A percentile compares a stretch with the other conserved stretches of the same genome.
These are phyloP conservation scores for Chiua virens DNA, from an alignment of 768 basidiomycete genomes.

Conservation along the genomic window DNA sequence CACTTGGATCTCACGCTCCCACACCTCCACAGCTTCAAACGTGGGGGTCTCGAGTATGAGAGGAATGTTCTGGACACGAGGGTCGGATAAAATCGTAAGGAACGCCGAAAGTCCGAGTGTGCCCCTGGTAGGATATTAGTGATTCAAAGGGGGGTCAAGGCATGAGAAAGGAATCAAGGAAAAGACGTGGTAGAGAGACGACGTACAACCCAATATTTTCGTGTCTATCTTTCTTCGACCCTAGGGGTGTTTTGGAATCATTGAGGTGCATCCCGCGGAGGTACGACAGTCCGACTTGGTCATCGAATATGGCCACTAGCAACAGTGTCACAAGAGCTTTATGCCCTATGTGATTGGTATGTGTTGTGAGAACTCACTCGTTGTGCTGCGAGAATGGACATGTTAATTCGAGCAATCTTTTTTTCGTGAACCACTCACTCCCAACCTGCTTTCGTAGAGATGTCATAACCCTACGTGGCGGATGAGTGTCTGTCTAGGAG, in stretches of 20 bases:
- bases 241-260: slow-evolving; percentile 68
- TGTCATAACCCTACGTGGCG: slow-evolving; percentile 67
- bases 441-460: slow-evolving; percentile 72
- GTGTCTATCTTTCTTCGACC: slow-evolving; percentile 74
- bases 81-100: slow-evolving; percentile 64
- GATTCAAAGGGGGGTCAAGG: background rate
- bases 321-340: background rate
- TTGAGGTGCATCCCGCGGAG: slow-evolving; percentile 85
- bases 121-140: slow-evolving; percentile 45
- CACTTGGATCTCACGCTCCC: slow-evolving; percentile 71
- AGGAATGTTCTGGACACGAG: slow-evolving; percentile 66
- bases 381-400: slow-evolving; percentile 16
- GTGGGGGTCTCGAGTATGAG: slow-evolving; percentile 82
- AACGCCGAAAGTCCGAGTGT: slow-evolving; percentile 65
- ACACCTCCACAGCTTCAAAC: slow-evolving; percentile 64
- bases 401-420: background rate
- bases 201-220: slow-evolving; percentile 83
- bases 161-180: background rate
- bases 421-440: slow-evolving; percentile 44
- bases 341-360: background rate
- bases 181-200: background rate
- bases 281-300: slow-evolving; percentile 68
- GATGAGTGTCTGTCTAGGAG: background rate
- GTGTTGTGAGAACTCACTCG: slow-evolving; percentile 18
- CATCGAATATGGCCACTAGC: slow-evolving; percentile 65